phyloP scores from a whole-genome alignment of 441 rosid genomes.

The Populus hybrid region DNA sequence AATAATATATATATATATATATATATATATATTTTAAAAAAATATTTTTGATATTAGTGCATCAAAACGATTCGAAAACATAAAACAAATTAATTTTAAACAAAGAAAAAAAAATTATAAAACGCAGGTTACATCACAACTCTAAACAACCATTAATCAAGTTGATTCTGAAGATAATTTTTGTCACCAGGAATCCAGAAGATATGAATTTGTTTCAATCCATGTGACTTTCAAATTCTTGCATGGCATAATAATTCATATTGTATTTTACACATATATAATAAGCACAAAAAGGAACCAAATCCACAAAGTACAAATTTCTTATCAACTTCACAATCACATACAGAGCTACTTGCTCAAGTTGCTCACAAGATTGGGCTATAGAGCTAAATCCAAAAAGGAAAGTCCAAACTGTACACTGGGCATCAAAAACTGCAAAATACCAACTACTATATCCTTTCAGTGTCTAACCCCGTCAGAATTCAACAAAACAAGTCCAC shows the following conservation, averaged over 20 bases:
- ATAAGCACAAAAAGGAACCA: fast-evolving
- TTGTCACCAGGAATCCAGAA: background rate
- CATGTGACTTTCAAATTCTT: background rate
- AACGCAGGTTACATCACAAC: fast-evolving
- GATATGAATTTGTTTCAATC: background rate
- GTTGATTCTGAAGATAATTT: background rate
- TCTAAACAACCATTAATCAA: background rate
- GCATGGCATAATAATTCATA: no score
- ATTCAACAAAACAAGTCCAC: no score
- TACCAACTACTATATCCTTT: no score
- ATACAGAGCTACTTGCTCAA: no score
- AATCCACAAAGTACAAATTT: no score
- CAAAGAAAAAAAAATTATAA: no score
- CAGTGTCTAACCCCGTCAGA: background rate
- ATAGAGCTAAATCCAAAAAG: background rate
- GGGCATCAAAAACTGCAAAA: background rate
- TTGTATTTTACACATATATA: no score
- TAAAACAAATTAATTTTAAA: no score
- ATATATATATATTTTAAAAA: no score
- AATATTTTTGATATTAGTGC: fast-evolving
- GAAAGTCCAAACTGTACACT: no score
- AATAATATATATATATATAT: no score
- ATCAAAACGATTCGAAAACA: fast-evolving
- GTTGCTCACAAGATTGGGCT: background rate
- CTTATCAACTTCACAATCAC: no score